Evolutionary conservation across 2,329 filamentous ascomycete species (phyloP).

Genomic region (Xylariaceae sp.): DNA sequence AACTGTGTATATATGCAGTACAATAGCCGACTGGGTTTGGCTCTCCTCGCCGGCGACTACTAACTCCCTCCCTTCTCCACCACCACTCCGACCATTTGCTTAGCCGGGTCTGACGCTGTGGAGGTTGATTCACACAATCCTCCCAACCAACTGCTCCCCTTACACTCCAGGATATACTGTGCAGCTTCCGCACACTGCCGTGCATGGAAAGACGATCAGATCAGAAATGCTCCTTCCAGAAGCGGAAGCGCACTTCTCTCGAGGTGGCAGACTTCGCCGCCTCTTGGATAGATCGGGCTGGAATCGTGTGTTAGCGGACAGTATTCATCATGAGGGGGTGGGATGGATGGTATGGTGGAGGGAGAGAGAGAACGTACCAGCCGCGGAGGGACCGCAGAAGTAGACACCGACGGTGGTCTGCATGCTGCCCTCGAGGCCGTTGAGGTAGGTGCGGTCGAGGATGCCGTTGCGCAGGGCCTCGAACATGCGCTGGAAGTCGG

Average conservation of each 20-base stretch:
- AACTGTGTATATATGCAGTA: too few relatives aligned
- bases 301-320: constrained; percentile 31
- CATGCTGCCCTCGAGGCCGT: constrained; percentile 67
- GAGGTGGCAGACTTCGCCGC: constrained; percentile 68
- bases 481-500: constrained; percentile 78
- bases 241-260: constrained; percentile 82
- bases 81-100: too few relatives aligned
- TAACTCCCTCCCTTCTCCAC: too few relatives aligned
- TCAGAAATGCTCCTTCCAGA: constrained; percentile 96
- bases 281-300: constrained; percentile 75
- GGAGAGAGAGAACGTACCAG: constrained; percentile 36
- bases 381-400: constrained; percentile 83
- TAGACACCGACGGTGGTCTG: constrained; percentile 91
- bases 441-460: constrained; percentile 74
- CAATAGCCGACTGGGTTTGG: too few relatives aligned
- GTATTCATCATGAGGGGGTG: background rate
- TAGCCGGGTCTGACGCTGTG: too few relatives aligned
- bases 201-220: too few relatives aligned
- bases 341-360: constrained; percentile 30
- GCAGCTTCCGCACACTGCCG: too few relatives aligned
- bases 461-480: constrained; percentile 83
- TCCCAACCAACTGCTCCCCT: too few relatives aligned
- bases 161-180: too few relatives aligned
- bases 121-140: too few relatives aligned
- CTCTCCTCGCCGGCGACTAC: too few relatives aligned